phyloP scores from a whole-genome alignment of 2,329 filamentous ascomycete species.

The Ophiocordyceps unilateralis region DNA sequence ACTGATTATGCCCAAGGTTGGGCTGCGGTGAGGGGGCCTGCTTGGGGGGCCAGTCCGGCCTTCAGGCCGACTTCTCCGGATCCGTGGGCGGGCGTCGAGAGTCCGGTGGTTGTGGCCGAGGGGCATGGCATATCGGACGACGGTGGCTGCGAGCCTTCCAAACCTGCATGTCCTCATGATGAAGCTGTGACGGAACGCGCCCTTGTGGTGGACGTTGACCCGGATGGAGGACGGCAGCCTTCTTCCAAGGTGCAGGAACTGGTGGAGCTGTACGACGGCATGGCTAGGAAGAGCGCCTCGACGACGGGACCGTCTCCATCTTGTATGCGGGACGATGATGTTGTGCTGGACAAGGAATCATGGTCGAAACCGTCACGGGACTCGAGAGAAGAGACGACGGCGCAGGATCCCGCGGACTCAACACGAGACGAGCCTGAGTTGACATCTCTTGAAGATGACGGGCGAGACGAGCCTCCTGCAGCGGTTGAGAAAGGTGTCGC shows the following conservation, averaged over 20 bases:
- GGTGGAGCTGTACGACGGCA: constrained; percentile 31
- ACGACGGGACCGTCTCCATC: no score
- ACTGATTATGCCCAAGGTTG: no score
- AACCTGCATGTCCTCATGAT: no score
- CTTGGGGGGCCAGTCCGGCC: constrained; percentile 3
- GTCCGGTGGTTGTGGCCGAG: background rate
- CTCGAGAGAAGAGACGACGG: background rate
- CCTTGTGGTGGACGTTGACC: no score
- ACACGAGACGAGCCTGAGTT: background rate
- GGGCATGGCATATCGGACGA: background rate
- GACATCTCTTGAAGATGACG: no score
- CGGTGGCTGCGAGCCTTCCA: background rate
- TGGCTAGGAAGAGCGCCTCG: constrained; percentile 13
- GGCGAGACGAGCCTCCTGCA: no score
- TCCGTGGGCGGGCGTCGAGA: constrained; percentile 6
- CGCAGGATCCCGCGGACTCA: background rate
- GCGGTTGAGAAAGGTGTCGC: no score
- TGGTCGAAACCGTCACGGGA: constrained; percentile 3
- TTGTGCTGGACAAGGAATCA: no score
- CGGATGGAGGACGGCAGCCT: constrained; percentile 8
- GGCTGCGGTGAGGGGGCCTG: background rate
- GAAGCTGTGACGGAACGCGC: no score
- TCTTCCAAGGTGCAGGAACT: constrained; percentile 31
- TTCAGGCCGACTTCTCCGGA: constrained; percentile 9
- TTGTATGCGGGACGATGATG: no score